A percentile compares a stretch with the other conserved stretches of the same genome.
Conservation (phyloP, 2,329 filamentous ascomycete species). For the Lasiodiplodia sp. region DNA sequence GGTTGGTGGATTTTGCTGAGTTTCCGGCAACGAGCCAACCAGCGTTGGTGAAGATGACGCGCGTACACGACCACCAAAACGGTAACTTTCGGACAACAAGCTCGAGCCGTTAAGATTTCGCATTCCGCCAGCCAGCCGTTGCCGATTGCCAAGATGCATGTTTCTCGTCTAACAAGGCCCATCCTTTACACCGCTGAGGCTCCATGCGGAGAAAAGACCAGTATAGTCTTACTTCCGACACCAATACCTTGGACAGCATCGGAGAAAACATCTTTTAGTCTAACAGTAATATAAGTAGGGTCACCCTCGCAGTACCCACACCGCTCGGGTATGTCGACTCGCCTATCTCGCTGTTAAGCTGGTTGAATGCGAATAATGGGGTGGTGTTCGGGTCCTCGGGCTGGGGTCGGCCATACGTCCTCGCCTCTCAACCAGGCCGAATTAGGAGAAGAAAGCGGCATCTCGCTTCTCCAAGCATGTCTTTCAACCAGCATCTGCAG, state of each 20-base stretch:
- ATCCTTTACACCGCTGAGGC: conserved; percentile 9
- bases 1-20: conserved; percentile 2
- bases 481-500: not conserved
- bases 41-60: conserved; percentile 12
- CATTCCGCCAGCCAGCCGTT: not conserved
- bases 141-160: conserved; percentile 2
- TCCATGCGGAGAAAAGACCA: conserved; percentile 11
- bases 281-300: conserved; percentile 4
- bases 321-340: not conserved
- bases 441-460: not conserved
- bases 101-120: conserved; percentile 17
- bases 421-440: not conserved
- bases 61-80: conserved; percentile 4
- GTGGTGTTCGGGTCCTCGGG: not conserved
- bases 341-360: conserved; percentile 9
- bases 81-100: conserved; percentile 14
- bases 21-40: conserved; percentile 6
- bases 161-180: not conserved
- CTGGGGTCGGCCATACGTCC: too few relatives aligned
- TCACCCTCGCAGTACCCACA: conserved; percentile 10
- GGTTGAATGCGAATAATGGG: not conserved
- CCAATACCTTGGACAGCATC: not conserved
- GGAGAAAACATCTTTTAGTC: conserved; percentile 14
- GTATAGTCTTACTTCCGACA: not conserved
- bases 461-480: not conserved